These are phyloP conservation scores for Stylosanthes scabra DNA, from an alignment of 331 rosid genomes.

Conservation along the genomic window DNA sequence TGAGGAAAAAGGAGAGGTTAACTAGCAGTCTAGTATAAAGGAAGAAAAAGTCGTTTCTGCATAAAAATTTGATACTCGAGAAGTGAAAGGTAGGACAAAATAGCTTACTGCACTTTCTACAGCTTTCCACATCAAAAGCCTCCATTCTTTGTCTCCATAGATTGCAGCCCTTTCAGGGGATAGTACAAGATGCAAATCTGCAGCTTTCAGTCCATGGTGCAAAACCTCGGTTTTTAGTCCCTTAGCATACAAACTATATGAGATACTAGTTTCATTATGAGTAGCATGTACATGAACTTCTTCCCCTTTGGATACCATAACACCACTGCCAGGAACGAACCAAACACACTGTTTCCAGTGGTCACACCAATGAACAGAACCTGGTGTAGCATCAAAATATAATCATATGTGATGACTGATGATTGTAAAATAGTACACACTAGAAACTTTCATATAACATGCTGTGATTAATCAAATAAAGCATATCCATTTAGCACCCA, in stretches of 20 bases:
- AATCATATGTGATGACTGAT: conserved; percentile 27
- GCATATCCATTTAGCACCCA: conserved; percentile 20
- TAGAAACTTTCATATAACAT: conserved; percentile 22
- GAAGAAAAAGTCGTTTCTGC: conserved; percentile 14
- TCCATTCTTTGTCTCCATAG: conserved; percentile 82
- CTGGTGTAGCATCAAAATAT: conserved; percentile 49
- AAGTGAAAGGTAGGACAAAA: conserved; percentile 23
- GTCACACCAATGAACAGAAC: conserved; percentile 85
- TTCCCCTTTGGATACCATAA: conserved; percentile 58
- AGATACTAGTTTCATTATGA: conserved; percentile 71
- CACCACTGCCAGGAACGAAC: conserved; percentile 86
- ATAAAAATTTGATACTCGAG: conserved; percentile 19
- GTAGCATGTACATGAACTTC: conserved; percentile 59
- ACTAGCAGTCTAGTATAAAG: conserved; percentile 30
- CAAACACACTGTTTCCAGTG: conserved; percentile 99
- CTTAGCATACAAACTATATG: conserved; percentile 57
- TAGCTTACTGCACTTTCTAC: conserved; percentile 59
- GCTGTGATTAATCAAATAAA: conserved; percentile 19
- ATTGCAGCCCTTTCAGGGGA: conserved; percentile 84
- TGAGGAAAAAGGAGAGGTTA: conserved; percentile 36
- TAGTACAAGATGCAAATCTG: conserved; percentile 59
- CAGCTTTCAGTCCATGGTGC: conserved; percentile 41
- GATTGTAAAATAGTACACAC: conserved; percentile 4
- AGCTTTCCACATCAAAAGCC: conserved; percentile 65
- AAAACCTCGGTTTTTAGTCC: conserved; percentile 46